Percentiles rank a stretch among this genome's conserved stretches.
Evolutionary conservation across 192 early-diverging fungal genomes (phyloP).

Genomic region (Geosiphon pyriformis): DNA sequence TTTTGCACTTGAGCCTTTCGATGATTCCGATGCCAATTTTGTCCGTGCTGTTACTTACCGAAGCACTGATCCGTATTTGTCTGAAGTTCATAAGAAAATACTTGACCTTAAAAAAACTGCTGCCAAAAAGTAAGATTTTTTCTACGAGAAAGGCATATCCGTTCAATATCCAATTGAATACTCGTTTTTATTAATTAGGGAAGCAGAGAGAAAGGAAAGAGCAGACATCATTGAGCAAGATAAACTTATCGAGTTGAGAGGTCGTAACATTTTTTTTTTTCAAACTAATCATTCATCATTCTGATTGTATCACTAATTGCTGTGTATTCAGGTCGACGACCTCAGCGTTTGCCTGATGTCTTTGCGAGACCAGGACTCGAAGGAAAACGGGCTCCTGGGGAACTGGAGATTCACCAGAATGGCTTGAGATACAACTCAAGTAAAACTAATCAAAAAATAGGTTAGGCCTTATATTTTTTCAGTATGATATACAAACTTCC

Average conservation of each 20-base stretch:
- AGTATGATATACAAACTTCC: neutral
- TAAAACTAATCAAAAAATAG: conserved; percentile 72
- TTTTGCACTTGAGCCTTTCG: conserved; percentile 57
- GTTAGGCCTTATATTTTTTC: conserved; percentile 29
- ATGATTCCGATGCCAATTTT: conserved; percentile 83
- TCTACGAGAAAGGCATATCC: neutral
- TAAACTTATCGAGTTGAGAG: conserved; percentile 71
- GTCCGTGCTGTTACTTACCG: conserved; percentile 90
- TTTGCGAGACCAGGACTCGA: conserved; percentile 89
- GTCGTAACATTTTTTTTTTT: conserved; percentile 31
- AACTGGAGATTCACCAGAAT: conserved; percentile 94
- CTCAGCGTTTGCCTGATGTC: conserved; percentile 79
- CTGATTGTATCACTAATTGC: neutral
- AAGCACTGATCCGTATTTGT: conserved; percentile 77
- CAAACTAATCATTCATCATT: neutral
- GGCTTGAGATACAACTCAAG: conserved; percentile 87
- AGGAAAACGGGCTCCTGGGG: conserved; percentile 87
- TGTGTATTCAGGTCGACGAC: conserved; percentile 28
- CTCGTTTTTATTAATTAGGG: conserved; percentile 38
- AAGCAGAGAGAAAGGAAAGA: conserved; percentile 91
- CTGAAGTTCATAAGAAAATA: conserved; percentile 80
- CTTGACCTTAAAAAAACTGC: conserved; percentile 89
- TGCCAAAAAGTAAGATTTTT: conserved; percentile 56
- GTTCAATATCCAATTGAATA: neutral
- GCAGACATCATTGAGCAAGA: conserved; percentile 96